These are phyloP conservation scores for Geoglossum glabrum DNA, from an alignment of 495 filamentous ascomycete species.

Conservation along the genomic window DNA sequence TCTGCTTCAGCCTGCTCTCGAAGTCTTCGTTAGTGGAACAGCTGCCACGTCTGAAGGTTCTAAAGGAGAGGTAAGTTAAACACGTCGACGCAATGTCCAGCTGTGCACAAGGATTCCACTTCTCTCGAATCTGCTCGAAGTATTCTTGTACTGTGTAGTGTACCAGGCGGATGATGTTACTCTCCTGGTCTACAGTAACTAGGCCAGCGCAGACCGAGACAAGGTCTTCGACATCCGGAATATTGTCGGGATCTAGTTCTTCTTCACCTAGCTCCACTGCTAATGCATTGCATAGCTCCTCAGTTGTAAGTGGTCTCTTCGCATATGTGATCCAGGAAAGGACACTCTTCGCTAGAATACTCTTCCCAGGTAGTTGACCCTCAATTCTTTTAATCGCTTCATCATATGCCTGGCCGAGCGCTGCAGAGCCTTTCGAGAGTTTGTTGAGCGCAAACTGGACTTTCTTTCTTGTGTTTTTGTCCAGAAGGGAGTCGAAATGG, in stretches of 20 bases:
- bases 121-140: constrained; percentile 19
- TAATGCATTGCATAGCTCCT: constrained; percentile 29
- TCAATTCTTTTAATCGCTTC: constrained; percentile 25
- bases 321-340: constrained; percentile 26
- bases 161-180: constrained; percentile 27
- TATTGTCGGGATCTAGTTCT: constrained; percentile 22
- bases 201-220: constrained; percentile 32
- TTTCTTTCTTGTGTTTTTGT: constrained; percentile 16
- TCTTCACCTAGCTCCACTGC: constrained; percentile 25
- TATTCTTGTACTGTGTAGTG: constrained; percentile 36
- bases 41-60: constrained; percentile 12
- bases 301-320: constrained; percentile 21
- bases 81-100: constrained; percentile 21
- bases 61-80: constrained; percentile 25
- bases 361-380: constrained; percentile 19
- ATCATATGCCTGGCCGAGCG: constrained; percentile 20
- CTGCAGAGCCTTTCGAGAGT: constrained; percentile 11
- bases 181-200: constrained; percentile 27
- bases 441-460: constrained; percentile 18
- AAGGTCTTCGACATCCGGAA: constrained; percentile 21
- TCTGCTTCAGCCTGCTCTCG: constrained; percentile 9
- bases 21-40: constrained; percentile 10
- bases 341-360: constrained; percentile 11
- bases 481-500: constrained; percentile 24
- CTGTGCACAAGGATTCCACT: constrained; percentile 20